Evolutionary conservation across 2,329 filamentous ascomycete genomes (phyloP), one percentile per base, ranked within the genome.

Genomic region (Aureobasidium sp.): DNA sequence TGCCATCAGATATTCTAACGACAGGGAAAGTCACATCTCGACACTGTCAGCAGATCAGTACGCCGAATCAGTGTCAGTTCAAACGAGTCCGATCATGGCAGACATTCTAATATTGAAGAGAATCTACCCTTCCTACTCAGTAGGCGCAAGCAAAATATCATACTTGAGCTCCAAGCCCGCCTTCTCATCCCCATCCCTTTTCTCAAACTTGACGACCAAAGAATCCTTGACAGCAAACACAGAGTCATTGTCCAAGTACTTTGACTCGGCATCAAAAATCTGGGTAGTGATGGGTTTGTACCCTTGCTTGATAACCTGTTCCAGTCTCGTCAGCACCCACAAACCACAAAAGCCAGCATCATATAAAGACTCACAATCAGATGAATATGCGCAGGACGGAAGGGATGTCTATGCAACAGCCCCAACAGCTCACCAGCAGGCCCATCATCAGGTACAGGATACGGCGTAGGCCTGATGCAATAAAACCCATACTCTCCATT

Each of bases 281-380:
- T 93, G 87, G 1, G 86, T 89, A 0, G 84, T 85, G 42, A 94
- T 76, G 0, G 83, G 74, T 62, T 81, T 85, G 71, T 84, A 83
- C 6, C 78, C 78, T 2, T 78, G 73, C 11, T 75, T 73, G 24
- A 75, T 74, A 65, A 78, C 52, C 56, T 57, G 30, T 2, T 22
- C 5, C 2, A 1, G 8, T 19, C 3, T 17, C 4, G 6, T 47
- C n/a, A 47, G 22, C n/a, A 55, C 3, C 54, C n/a, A 35, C 1
- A 2, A 19, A 32, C 58, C 74, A 65, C 65, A 79, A 77, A 3
- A 14, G 6, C 12, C 3, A 32, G 19, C 8, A 34, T 3, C 2
- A 14, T 10, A 14, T 39, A 3, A 41, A 25, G n/a, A 35, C 48
- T 34, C 25, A 42, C 48, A 2, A 81, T 76, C 52, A 80, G 71